phyloP scores from a whole-genome alignment of 345 rosid genomes.

The Microthlaspi erraticum region DNA sequence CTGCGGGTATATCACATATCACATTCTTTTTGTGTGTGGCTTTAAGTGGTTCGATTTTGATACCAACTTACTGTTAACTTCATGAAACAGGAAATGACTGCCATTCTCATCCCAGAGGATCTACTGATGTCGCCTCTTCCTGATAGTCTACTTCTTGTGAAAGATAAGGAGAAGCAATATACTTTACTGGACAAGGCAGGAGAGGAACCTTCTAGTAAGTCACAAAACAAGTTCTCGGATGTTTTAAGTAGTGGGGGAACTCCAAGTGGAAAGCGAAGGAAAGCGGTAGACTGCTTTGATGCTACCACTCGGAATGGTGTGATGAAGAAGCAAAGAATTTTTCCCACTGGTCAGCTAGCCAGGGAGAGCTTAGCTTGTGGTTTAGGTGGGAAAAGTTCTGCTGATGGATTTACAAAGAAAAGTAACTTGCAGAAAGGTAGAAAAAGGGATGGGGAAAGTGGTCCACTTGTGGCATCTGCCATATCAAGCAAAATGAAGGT shows the following conservation, averaged over 20 bases:
- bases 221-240: constrained; percentile 42
- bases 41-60: constrained; percentile 34
- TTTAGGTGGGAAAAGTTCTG: constrained; percentile 38
- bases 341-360: constrained; percentile 36
- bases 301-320: constrained; percentile 40
- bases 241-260: constrained; percentile 40
- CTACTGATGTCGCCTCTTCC: constrained; percentile 72
- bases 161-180: constrained; percentile 46
- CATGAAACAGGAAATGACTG: constrained; percentile 70
- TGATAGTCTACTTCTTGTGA: constrained; percentile 54
- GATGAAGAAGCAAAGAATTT: constrained; percentile 51
- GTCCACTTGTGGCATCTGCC: constrained; percentile 28
- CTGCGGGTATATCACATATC: constrained; percentile 59
- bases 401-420: constrained; percentile 43
- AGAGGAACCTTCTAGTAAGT: constrained; percentile 41
- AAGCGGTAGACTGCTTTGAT: constrained; percentile 43
- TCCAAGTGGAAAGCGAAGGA: constrained; percentile 47
- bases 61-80: constrained; percentile 34
- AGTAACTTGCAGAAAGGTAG: constrained; percentile 48
- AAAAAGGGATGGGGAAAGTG: constrained; percentile 37
- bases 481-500: constrained; percentile 41
- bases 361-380: constrained; percentile 45
- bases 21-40: constrained; percentile 6
- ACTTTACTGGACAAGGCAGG: constrained; percentile 27
- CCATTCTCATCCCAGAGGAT: constrained; percentile 54